Evolutionary conservation across 169 alveolate species (phyloP).

Genomic region (Eimeria zaria): DNA sequence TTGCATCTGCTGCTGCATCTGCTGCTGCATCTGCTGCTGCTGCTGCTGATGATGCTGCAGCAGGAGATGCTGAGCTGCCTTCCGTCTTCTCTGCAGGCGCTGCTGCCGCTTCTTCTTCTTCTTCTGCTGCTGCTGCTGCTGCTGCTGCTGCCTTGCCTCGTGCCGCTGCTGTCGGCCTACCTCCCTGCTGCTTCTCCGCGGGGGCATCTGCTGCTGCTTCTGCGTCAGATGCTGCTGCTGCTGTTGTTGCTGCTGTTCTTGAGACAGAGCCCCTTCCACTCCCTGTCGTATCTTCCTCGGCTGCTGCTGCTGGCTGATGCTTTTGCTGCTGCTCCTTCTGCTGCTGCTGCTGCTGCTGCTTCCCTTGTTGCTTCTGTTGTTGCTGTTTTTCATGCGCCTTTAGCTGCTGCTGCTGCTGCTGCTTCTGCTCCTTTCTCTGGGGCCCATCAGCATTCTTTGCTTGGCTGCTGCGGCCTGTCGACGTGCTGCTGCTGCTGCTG

Average conservation of each 20-base stretch:
- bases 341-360: constrained; percentile 1
- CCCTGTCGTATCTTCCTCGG: constrained; percentile 6
- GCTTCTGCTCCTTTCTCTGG: not conserved
- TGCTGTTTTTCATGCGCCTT: no score
- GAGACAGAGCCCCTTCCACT: not conserved
- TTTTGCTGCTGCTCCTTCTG: constrained; percentile 20
- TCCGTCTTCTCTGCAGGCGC: not conserved
- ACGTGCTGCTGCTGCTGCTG: constrained; percentile 19
- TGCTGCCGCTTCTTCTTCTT: not conserved
- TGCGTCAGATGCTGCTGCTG: not conserved
- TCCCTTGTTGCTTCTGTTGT: not conserved
- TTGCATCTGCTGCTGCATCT: not conserved
- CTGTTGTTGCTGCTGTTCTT: not conserved
- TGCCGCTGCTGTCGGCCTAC: constrained; percentile 9
- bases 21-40: not conserved
- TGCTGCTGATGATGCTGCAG: not conserved
- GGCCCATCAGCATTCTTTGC: not conserved
- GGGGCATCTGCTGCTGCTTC: constrained; percentile 26
- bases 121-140: not conserved
- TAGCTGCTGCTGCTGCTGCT: constrained; percentile 43
- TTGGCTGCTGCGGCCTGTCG: constrained; percentile 15
- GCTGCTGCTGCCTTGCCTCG: constrained; percentile 2
- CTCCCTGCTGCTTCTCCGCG: not conserved
- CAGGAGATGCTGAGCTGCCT: not conserved
- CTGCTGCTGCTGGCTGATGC: not conserved